Conservation (phyloP, 23 red algal species). For the Chondrus crispus region DNA sequence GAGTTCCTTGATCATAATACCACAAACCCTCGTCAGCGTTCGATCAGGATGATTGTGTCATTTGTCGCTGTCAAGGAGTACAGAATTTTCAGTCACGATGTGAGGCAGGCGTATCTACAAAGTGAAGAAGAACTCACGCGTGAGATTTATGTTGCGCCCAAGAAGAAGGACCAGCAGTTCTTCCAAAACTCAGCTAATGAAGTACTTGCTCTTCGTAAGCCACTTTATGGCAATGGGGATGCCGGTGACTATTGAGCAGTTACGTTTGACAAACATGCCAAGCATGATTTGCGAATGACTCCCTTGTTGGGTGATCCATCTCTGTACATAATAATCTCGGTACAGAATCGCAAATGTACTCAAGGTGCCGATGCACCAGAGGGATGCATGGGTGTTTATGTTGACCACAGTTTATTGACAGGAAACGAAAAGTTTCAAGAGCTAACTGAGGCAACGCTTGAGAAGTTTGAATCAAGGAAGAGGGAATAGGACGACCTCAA, state of each 20-base stretch:
- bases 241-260: not conserved
- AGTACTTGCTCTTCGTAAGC: not conserved
- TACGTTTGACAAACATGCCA: not conserved
- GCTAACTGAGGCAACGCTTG: not conserved
- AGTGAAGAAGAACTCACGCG: not conserved
- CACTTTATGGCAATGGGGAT: slow-evolving; percentile 5
- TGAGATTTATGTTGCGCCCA: not conserved
- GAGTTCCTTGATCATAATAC: not conserved
- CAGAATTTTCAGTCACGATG: not conserved
- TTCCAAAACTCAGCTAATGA: not conserved
- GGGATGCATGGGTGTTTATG: not conserved
- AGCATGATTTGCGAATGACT: not conserved
- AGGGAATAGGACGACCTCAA: not conserved
- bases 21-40: not conserved
- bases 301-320: not conserved
- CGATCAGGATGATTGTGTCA: not conserved
- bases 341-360: not conserved
- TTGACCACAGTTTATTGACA: not conserved
- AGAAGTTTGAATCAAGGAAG: not conserved
- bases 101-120: slow-evolving; percentile 11
- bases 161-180: not conserved
- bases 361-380: not conserved
- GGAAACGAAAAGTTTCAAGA: not conserved
- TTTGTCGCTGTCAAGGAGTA: not conserved
- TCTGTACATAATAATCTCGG: not conserved